Base-by-base conservation (phyloP, 2,329 filamentous ascomycete genomes). In the Fusarium pilosicola region DNA sequence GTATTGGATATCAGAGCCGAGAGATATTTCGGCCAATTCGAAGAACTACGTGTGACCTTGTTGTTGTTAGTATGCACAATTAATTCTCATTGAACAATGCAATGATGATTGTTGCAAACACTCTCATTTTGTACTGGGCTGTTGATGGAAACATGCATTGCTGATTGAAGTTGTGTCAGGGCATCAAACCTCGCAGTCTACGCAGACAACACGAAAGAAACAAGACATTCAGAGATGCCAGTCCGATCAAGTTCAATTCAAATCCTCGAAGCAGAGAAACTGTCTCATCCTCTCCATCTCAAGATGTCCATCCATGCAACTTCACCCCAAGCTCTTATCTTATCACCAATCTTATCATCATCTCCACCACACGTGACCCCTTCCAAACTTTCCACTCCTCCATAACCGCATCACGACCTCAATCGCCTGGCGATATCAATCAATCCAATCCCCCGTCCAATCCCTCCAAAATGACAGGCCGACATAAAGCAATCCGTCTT, bases 401-500 rank as follows among this genome's bases (percentile, higher is more conserved):
- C 60, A 59, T 63, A 38, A 30, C 45, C 64, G 39, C 44, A 73
- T 69, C 65, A 70, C 65, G 42, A 26, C 34, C 32, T 28, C 51
- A 41, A 54, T 38, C 46, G 30, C 41, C 36, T 18, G 34, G 34
- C 34, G 34, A 44, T 36, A 44, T 36, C n/a, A 42, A 36, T 36
- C 63, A 28, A 56, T 34, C 36, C 7, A 18, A 49, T 30, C 30
- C 41, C 60, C 10, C 38, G 6, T n/a, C 10, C 18, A 32, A 28
- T 17, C 20, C 39, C 59, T 51, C 55, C 71, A 78, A 52, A 70
- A 88, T 88, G 86, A 80, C 85, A 75, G 80, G 81, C 62, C 78
- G 79, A 61, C 84, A 85, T 71, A 88, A 86, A 74, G 85, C 88
- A 34, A 88, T 89, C 52, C 88, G 88, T 51, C 85, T 92, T 5